These are phyloP conservation scores for Penicillium brevicompactum DNA, from an alignment of 2,329 filamentous ascomycete genomes.

Conservation along the genomic window DNA sequence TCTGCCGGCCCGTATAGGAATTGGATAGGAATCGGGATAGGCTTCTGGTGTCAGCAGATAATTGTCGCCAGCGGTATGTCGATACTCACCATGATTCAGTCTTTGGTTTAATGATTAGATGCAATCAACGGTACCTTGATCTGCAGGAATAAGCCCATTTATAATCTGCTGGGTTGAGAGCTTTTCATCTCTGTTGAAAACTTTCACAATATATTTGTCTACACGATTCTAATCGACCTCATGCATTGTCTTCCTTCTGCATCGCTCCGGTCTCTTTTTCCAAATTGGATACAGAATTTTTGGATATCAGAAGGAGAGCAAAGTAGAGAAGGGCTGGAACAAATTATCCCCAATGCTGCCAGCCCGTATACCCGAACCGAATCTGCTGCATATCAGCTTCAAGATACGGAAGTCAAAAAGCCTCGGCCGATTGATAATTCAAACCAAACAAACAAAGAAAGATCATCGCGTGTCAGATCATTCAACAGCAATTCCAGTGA, in stretches of 20 bases:
- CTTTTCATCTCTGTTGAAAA: background rate
- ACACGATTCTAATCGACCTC: background rate
- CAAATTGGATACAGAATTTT: background rate
- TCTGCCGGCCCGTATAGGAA: background rate
- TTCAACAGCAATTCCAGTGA: background rate
- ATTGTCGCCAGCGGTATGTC: background rate
- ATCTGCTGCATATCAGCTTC: slow-evolving; percentile 1
- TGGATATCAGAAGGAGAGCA: background rate
- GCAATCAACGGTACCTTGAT: background rate
- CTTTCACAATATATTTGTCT: background rate
- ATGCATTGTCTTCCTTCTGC: slow-evolving; percentile 1
- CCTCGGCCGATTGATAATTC: background rate
- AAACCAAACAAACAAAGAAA: background rate
- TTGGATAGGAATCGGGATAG: background rate
- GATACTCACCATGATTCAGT: background rate
- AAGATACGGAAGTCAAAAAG: background rate
- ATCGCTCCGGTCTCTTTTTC: slow-evolving; percentile 1
- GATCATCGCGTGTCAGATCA: background rate
- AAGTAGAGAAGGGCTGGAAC: background rate
- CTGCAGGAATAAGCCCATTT: too few species aligned
- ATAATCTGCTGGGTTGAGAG: background rate
- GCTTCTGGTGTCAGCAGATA: background rate
- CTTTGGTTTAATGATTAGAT: background rate
- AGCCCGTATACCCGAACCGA: background rate
- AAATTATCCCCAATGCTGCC: background rate